Base-by-base conservation (phyloP, 176 grass and related monocot genomes). In the Calamus simplicifolius region DNA sequence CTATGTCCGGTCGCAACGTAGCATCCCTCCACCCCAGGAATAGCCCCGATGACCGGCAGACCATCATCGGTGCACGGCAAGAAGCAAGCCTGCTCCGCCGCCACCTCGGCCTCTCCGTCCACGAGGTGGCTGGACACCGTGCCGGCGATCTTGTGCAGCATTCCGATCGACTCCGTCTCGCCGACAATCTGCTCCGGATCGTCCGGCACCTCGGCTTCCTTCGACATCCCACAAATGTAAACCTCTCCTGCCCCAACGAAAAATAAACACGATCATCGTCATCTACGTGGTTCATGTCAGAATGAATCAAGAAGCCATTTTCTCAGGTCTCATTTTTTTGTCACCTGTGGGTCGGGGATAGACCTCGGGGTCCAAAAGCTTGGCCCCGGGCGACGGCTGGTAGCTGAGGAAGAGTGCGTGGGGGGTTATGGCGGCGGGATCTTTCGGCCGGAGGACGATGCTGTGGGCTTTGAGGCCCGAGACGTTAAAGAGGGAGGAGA, bases 321-420 rank as follows among this genome's bases (percentile, higher is more conserved):
- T 43, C 35, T 43, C 12, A 10, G 35, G 8, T 43, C 5, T 43
- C 12, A 12, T 12, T 2, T 6, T 57, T 15, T 27, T 49, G 18
- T 29, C 77, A 90, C 92, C 87, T n/a, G 87, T 91, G 52, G 92
- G 92, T 63, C 87, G 58, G 1, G 84, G 92, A 65, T 82, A 91
- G 63, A 91, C 87, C 66, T 91, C 83, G 5, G 87, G 92, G 52
- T 97, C 84, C 57, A 91, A 79, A 51, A 84, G 76, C 84, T 97
- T 97, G 23, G 75, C 78, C 35, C 84, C 87, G 16, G 92, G 81
- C 59, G 56, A 64, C 17, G 87, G 83, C 62, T 85, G 84, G 64
- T 91, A 97, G 76, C 78, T 97, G 25, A 97, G 76, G 72, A 91
- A 97, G 31, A 97, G 69, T 26, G 83, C 76, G 70, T 97, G 87